phyloP scores from a whole-genome alignment of 176 grass and related monocot genomes.

The Avena atlantica region DNA sequence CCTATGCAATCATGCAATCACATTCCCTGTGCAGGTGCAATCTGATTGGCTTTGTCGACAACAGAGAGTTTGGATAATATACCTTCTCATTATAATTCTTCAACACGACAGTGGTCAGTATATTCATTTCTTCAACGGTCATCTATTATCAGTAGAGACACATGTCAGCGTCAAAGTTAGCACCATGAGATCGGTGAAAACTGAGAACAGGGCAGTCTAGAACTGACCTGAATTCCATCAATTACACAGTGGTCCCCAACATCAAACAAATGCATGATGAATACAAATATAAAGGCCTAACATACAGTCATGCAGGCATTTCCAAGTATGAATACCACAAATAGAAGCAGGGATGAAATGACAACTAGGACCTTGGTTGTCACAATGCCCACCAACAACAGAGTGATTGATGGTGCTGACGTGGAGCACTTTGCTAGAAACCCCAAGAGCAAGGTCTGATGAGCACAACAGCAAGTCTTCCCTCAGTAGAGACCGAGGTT shows the following conservation, averaged over 20 bases:
- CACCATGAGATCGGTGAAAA: conserved; percentile 9
- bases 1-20: no score
- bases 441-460: no score
- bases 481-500: no score
- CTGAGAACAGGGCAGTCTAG: background rate
- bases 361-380: conserved; percentile 83
- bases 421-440: no score
- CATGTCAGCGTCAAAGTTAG: conserved; percentile 14
- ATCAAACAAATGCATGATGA: conserved; percentile 68
- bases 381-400: conserved; percentile 85
- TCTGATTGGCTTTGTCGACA: conserved; percentile 82
- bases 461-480: no score
- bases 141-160: conserved; percentile 59
- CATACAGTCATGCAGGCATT: conserved; percentile 68
- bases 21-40: no score
- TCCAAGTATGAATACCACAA: conserved; percentile 66
- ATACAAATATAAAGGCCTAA: conserved; percentile 64
- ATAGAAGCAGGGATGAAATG: conserved; percentile 83
- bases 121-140: conserved; percentile 98
- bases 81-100: conserved; percentile 90
- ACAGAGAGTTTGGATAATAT: conserved; percentile 89
- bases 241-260: conserved; percentile 72
- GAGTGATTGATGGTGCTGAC: conserved; percentile 34
- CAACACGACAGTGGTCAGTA: conserved; percentile 84
- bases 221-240: conserved; percentile 61